Evolutionary conservation across 805 yeast species (phyloP), one percentile per base, ranked within the genome.

Genomic region (Starmera quercuum): DNA sequence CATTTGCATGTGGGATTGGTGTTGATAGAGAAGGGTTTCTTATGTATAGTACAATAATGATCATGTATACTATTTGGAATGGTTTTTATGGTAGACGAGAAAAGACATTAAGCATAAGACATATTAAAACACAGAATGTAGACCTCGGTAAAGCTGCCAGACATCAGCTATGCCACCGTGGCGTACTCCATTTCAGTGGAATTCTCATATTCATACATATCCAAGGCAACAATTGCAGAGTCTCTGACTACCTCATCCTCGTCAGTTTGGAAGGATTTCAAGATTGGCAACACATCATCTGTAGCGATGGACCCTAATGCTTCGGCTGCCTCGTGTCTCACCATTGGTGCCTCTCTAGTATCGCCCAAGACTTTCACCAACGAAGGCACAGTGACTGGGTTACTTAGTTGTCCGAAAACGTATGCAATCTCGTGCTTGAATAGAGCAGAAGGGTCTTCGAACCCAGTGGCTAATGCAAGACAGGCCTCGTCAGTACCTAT

Each of bases 271-370:
- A 83, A 83, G 29, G 77, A 65, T 56, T 83, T 73, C 53, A 94
- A 73, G 23, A 92, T 81, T 12, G 97, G 96, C 44, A 90, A 69
- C 25, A 90, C 95, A 38, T 90, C 97, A 51, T 85, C 95, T 8
- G 97, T 85, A 19, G 96, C 97, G 56, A 92, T 92, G 20, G 95
- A 75, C 19, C 98, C 98, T 49, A 94, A 71, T 18, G 98, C 98
- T 64, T 92, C 99, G 18, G 97, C 98, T 38, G 97, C 98, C 65
- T 92, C 99, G 57, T 92, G 99, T 64, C 99, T 82, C 22, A 94
- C 98, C 99, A 92, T 92, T 43, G 94, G 95, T 34, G 95, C 97
- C 65, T 92, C 96, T 12, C 61, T 53, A 39, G 69, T 73, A 58
- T 84, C 75, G 47, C 77, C 77, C 48, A 94, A 71, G 4, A 92